Conservation (phyloP, 805 yeast genomes). For the Kregervanrija delftensis region DNA sequence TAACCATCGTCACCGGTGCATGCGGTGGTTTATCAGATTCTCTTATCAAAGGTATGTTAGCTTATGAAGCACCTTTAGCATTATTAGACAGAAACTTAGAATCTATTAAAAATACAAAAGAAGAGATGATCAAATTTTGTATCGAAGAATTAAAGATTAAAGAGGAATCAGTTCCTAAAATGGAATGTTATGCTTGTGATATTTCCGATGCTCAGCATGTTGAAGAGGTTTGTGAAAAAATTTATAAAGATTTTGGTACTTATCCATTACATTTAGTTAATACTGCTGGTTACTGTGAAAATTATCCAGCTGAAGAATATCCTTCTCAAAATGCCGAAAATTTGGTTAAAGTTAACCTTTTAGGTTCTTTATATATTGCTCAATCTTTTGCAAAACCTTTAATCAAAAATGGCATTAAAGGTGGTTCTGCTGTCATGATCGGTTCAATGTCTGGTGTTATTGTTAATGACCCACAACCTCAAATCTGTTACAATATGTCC, state of each 20-base stretch:
- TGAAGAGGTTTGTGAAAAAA: slow-evolving; percentile 47
- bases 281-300: slow-evolving; percentile 84
- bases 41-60: slow-evolving; percentile 56
- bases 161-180: slow-evolving; percentile 26
- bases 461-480: slow-evolving; percentile 76
- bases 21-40: slow-evolving; percentile 72
- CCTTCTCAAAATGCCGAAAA: slow-evolving; percentile 65
- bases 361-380: slow-evolving; percentile 72
- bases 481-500: slow-evolving; percentile 75
- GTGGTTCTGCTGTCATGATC: slow-evolving; percentile 59
- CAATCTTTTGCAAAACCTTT: slow-evolving; percentile 66
- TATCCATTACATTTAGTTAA: slow-evolving; percentile 62
- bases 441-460: slow-evolving; percentile 79
- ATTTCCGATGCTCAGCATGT: slow-evolving; percentile 60
- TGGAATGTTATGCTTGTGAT: slow-evolving; percentile 68
- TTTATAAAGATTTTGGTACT: slow-evolving; percentile 49
- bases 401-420: slow-evolving; percentile 43
- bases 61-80: slow-evolving; percentile 75
- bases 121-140: slow-evolving; percentile 29
- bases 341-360: slow-evolving; percentile 61
- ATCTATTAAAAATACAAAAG: slow-evolving; percentile 50
- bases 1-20: slow-evolving; percentile 75
- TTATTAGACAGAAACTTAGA: slow-evolving; percentile 61
- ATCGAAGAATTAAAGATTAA: slow-evolving; percentile 21
- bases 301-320: slow-evolving; percentile 70